A percentile compares a stretch with the other conserved stretches of the same genome.
phyloP scores from a whole-genome alignment of 2,329 filamentous ascomycete genomes.

The Tolypocladium ophioglossoides region DNA sequence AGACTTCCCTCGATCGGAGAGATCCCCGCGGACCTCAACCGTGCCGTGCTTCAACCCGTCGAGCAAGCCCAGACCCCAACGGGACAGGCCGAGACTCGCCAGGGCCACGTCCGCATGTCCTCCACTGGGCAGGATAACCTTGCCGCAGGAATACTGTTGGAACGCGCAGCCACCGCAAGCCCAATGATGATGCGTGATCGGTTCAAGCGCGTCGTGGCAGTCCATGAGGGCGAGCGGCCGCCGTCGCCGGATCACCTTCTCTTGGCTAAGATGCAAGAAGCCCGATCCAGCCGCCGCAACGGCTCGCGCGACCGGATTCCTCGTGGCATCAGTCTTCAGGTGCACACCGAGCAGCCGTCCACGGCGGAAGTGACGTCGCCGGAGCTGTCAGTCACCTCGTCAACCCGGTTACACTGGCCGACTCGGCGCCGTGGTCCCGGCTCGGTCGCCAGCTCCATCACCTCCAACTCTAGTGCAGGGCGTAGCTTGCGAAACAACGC shows the following conservation, averaged over 20 bases:
- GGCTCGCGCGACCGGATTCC: slow-evolving; percentile 73
- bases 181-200: slow-evolving; percentile 51
- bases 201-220: slow-evolving; percentile 23
- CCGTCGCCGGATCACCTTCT: slow-evolving; percentile 52
- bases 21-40: slow-evolving; percentile 22
- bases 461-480: slow-evolving; percentile 42
- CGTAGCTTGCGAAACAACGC: slow-evolving; percentile 39
- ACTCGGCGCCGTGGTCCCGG: slow-evolving; percentile 40
- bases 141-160: slow-evolving; percentile 35
- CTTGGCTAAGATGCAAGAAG: slow-evolving; percentile 50
- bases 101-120: slow-evolving; percentile 22
- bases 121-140: slow-evolving; percentile 33
- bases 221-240: slow-evolving; percentile 31
- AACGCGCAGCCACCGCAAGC: slow-evolving; percentile 57
- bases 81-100: slow-evolving; percentile 16
- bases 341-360: slow-evolving; percentile 45
- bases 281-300: slow-evolving; percentile 49
- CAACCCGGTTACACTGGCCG: slow-evolving; percentile 45
- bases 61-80: slow-evolving; percentile 12
- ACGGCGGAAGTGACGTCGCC: slow-evolving; percentile 44
- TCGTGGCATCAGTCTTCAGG: slow-evolving; percentile 53
- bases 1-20: slow-evolving; percentile 74
- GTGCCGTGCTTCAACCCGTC: slow-evolving; percentile 15
- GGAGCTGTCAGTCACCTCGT: slow-evolving; percentile 43
- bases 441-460: slow-evolving; percentile 47